Percentiles rank a stretch among this genome's conserved stretches.
Conservation (phyloP, 192 early-diverging fungal species). For the Coemansia erecta region DNA sequence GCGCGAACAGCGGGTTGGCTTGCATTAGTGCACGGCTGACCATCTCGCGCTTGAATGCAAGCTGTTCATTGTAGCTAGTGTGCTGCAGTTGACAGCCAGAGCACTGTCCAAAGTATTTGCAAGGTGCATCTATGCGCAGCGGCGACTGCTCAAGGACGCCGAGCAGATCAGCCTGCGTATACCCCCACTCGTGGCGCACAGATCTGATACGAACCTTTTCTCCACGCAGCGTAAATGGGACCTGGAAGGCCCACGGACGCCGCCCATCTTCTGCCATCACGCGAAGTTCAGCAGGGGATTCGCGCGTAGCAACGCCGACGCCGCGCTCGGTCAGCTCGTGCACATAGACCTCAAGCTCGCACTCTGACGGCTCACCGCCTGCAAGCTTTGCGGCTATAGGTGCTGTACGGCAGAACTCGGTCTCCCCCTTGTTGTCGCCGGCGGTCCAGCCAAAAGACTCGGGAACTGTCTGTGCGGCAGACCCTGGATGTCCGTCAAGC, state of each 20-base stretch:
- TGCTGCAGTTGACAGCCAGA: constrained; percentile 67
- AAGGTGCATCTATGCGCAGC: constrained; percentile 52
- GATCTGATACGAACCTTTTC: constrained; percentile 35
- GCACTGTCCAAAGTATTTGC: constrained; percentile 61
- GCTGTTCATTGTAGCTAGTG: constrained; percentile 58
- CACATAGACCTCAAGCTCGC: constrained; percentile 36
- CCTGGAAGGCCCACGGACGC: constrained; percentile 41
- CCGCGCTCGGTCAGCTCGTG: constrained; percentile 47
- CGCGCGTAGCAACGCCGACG: constrained; percentile 40
- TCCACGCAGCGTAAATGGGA: constrained; percentile 40
- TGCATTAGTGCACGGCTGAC: constrained; percentile 56
- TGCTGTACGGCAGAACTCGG: constrained; percentile 26
- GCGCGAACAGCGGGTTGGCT: constrained; percentile 42
- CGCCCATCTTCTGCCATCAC: constrained; percentile 17
- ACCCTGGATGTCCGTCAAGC: neutral
- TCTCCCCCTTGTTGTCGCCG: constrained; percentile 25
- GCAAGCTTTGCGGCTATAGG: constrained; percentile 41
- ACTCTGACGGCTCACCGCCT: constrained; percentile 22
- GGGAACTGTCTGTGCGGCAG: constrained; percentile 11
- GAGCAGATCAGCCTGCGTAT: constrained; percentile 44
- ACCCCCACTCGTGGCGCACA: constrained; percentile 51
- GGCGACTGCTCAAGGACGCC: constrained; percentile 25
- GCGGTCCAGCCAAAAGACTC: constrained; percentile 35
- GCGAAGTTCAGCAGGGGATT: constrained; percentile 23
- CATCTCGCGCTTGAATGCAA: constrained; percentile 57